These are phyloP conservation scores for Rhodotorula sp. DNA, from an alignment of 1,284 basidiomycete genomes.

Conservation along the genomic window DNA sequence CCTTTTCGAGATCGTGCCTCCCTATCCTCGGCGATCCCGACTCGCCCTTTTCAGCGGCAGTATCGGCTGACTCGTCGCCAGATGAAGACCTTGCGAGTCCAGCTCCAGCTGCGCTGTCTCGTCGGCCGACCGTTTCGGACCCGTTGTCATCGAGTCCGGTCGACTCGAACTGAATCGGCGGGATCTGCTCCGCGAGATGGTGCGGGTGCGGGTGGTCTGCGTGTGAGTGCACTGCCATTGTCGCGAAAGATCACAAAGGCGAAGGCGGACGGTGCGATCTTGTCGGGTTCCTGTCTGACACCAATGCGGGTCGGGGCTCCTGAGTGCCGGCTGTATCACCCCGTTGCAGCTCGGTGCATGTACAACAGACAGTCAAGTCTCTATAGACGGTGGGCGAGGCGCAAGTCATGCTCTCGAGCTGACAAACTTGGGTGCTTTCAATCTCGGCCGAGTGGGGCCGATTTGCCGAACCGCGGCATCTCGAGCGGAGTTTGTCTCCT, in stretches of 20 bases:
- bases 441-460: not conserved
- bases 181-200: conserved; percentile 20
- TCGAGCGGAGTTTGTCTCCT: not conserved
- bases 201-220: conserved; percentile 8
- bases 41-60: not conserved
- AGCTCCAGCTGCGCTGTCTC: not conserved
- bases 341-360: too few species aligned
- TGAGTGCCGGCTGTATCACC: too few species aligned
- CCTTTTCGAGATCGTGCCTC: not conserved
- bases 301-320: too few species aligned
- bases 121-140: not conserved
- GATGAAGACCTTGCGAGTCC: too few species aligned
- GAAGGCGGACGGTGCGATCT: too few species aligned
- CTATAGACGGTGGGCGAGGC: too few species aligned
- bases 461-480: not conserved
- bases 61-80: not conserved
- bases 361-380: too few species aligned
- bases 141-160: not conserved
- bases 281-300: too few species aligned
- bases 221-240: not conserved
- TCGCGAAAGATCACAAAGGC: too few species aligned
- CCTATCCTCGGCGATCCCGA: not conserved
- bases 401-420: too few species aligned
- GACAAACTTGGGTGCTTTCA: not conserved
- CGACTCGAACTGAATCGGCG: conserved; percentile 1